phyloP scores from a whole-genome alignment of 1,284 basidiomycete genomes.

The Naganishia sp. region DNA sequence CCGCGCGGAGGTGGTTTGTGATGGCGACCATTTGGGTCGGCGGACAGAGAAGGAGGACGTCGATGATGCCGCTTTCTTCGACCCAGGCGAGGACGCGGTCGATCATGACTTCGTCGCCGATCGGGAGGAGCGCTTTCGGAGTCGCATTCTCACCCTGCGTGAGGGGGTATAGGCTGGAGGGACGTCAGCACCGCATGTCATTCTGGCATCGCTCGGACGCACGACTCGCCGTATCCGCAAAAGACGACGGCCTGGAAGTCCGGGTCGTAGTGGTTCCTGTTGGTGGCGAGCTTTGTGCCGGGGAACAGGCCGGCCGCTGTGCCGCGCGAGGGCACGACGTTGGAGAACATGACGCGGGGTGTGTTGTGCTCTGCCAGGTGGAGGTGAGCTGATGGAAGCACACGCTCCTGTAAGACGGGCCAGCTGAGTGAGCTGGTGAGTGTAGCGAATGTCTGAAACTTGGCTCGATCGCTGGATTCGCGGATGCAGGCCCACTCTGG shows the following conservation, averaged over 20 bases:
- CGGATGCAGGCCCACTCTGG: slow-evolving; percentile 1
- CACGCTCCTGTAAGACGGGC: too few relatives aligned
- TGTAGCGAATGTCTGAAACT: neutral
- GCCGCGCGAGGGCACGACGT: neutral
- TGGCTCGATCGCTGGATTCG: neutral
- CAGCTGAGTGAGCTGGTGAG: too few relatives aligned
- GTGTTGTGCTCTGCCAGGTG: too few relatives aligned
- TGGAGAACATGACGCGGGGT: slow-evolving; percentile 1
- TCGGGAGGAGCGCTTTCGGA: slow-evolving; percentile 76
- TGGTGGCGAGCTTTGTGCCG: neutral
- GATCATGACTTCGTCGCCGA: slow-evolving; percentile 83
- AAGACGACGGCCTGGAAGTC: slow-evolving; percentile 84
- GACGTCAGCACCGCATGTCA: neutral
- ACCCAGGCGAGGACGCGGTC: slow-evolving; percentile 83
- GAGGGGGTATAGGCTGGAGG: slow-evolving; percentile 49
- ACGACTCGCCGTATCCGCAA: slow-evolving; percentile 86
- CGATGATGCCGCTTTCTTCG: slow-evolving; percentile 76
- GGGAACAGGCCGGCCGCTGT: slow-evolving; percentile 14
- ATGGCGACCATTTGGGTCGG: slow-evolving; percentile 70
- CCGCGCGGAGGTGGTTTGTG: slow-evolving; percentile 75
- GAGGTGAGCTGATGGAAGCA: too few relatives aligned
- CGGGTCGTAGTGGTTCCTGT: slow-evolving; percentile 34
- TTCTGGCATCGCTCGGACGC: slow-evolving; percentile 41
- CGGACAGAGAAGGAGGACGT: slow-evolving; percentile 29
- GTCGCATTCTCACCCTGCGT: slow-evolving; percentile 49